These are phyloP conservation scores for Penicillium fuscoglaucum DNA, from an alignment of 2,329 filamentous ascomycete genomes.

Conservation along the genomic window DNA sequence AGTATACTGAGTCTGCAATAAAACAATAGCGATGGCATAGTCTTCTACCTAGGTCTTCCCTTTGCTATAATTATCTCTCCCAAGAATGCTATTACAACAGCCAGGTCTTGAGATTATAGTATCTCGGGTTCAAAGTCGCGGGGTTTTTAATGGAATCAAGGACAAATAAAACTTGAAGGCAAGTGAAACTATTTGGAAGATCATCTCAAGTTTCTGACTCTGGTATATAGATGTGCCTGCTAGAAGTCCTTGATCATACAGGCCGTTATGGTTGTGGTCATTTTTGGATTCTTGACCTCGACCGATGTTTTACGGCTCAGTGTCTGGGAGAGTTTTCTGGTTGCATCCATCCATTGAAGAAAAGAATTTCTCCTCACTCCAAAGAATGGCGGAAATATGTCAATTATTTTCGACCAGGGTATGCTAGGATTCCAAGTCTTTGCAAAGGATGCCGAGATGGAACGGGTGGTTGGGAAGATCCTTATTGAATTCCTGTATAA, in stretches of 20 bases:
- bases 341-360: slow-evolving; percentile 3
- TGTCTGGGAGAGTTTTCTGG: background rate
- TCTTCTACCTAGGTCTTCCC: background rate
- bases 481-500: background rate
- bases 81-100: too few relatives aligned
- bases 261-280: slow-evolving; percentile 4
- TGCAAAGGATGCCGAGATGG: slow-evolving; percentile 4
- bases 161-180: background rate
- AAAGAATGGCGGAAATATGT: slow-evolving; percentile 3
- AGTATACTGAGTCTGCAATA: background rate
- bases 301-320: background rate
- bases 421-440: background rate
- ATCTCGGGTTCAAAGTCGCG: background rate
- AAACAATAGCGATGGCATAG: background rate
- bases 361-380: background rate
- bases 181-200: background rate
- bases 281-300: slow-evolving; percentile 4
- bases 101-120: background rate
- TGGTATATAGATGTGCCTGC: background rate
- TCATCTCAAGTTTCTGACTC: background rate
- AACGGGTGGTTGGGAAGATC: background rate
- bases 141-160: background rate
- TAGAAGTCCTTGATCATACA: slow-evolving; percentile 6
- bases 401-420: slow-evolving; percentile 2
- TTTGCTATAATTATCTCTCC: background rate